Percentiles rank a stretch among this genome's conserved stretches.
phyloP scores from a whole-genome alignment of 2,329 filamentous ascomycete genomes.

The Fusarium keratoplasticum region DNA sequence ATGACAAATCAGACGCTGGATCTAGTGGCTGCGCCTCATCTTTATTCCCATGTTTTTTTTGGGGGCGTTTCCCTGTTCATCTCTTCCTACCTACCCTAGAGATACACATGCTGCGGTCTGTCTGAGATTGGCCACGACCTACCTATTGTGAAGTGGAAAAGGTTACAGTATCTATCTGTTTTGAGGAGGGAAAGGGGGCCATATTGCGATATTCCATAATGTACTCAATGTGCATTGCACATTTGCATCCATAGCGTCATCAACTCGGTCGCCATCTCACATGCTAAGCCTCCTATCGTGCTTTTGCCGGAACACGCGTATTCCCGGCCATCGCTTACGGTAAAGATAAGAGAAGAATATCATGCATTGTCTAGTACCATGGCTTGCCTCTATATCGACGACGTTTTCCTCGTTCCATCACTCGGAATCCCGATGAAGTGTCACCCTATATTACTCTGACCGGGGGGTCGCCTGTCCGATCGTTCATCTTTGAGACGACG shows the following conservation, averaged over 20 bases:
- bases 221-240: background rate
- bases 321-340: background rate
- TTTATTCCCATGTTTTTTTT: background rate
- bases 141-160: background rate
- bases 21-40: background rate
- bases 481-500: background rate
- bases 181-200: background rate
- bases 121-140: background rate
- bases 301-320: background rate
- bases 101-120: background rate
- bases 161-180: background rate
- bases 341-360: too few relatives aligned
- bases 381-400: too few relatives aligned
- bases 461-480: background rate
- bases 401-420: background rate
- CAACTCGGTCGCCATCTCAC: background rate
- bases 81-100: background rate
- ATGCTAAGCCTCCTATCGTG: too few relatives aligned
- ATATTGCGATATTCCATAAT: background rate
- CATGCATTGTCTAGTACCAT: too few relatives aligned
- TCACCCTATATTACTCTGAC: background rate
- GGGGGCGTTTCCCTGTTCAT: background rate
- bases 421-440: background rate
- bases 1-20: background rate
- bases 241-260: background rate